These are phyloP conservation scores for Dorcoceras hygrometricum DNA, from an alignment of 257 asterid species.

Conservation along the genomic window DNA sequence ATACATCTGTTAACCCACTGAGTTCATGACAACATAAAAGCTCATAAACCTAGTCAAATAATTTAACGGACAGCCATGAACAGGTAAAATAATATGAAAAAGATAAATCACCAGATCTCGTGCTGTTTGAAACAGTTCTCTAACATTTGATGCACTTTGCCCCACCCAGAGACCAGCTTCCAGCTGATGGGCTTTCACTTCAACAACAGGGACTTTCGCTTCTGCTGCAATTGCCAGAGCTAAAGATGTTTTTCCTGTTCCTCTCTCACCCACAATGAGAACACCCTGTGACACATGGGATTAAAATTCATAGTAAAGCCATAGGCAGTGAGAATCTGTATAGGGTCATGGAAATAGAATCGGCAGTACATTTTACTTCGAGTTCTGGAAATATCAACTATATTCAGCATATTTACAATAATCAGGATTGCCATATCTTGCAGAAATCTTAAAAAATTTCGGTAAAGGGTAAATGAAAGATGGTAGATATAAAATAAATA, in stretches of 20 bases:
- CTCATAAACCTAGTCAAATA: neutral
- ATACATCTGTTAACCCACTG: constrained; percentile 14
- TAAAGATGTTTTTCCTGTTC: constrained; percentile 96
- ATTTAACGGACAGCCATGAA: constrained; percentile 16
- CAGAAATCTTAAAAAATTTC: too few relatives aligned
- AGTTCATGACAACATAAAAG: neutral
- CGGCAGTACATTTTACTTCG: constrained; percentile 10
- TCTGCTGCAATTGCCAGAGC: constrained; percentile 97
- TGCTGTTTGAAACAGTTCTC: constrained; percentile 96
- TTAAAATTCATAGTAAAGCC: constrained; percentile 26
- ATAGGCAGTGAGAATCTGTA: constrained; percentile 12
- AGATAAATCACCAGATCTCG: constrained; percentile 79
- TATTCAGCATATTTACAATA: neutral
- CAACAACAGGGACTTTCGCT: constrained; percentile 94
- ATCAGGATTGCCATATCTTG: neutral
- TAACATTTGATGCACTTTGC: constrained; percentile 94
- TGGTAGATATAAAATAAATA: too few relatives aligned
- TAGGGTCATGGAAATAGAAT: constrained; percentile 5
- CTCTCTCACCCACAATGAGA: constrained; percentile 97
- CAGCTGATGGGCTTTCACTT: constrained; percentile 87
- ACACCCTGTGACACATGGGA: constrained; percentile 64
- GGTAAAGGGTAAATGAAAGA: too few relatives aligned
- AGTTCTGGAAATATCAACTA: neutral
- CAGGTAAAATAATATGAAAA: constrained; percentile 17
- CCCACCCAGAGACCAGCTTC: constrained; percentile 98